Conservation (phyloP, 2,329 filamentous ascomycete species). For the Emergomyces africanus region DNA sequence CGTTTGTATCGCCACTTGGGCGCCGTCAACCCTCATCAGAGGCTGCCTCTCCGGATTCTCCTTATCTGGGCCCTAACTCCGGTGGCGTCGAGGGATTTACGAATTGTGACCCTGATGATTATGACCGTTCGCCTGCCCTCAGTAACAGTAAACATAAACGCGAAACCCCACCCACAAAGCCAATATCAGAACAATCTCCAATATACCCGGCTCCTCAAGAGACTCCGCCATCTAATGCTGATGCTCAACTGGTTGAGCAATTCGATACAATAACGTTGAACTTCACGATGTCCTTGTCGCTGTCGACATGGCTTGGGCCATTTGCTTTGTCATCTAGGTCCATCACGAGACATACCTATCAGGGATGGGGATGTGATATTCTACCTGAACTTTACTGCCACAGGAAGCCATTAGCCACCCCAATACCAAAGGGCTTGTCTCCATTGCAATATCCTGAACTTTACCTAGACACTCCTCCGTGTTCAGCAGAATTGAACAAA, state of each 20-base stretch:
- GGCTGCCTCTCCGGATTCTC: neutral
- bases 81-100: neutral
- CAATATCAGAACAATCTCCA: neutral
- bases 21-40: constrained; percentile 3
- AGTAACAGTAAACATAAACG: neutral
- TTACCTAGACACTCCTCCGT: neutral
- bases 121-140: neutral
- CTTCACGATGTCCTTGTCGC: neutral
- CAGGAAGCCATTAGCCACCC: neutral
- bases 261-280: neutral
- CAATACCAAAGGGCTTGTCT: neutral
- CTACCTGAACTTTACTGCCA: neutral
- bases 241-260: neutral
- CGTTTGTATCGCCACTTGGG: neutral
- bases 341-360: neutral
- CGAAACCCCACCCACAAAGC: neutral
- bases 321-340: neutral
- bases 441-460: neutral
- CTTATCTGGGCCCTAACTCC: neutral
- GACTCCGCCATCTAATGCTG: neutral
- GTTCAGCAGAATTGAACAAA: neutral
- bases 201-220: neutral
- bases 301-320: neutral
- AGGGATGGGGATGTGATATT: neutral
- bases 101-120: neutral